Percentiles rank a stretch among this genome's conserved stretches.
These are phyloP conservation scores for Kockiozyma suomiensis DNA, from an alignment of 805 yeast species.

Conservation along the genomic window DNA sequence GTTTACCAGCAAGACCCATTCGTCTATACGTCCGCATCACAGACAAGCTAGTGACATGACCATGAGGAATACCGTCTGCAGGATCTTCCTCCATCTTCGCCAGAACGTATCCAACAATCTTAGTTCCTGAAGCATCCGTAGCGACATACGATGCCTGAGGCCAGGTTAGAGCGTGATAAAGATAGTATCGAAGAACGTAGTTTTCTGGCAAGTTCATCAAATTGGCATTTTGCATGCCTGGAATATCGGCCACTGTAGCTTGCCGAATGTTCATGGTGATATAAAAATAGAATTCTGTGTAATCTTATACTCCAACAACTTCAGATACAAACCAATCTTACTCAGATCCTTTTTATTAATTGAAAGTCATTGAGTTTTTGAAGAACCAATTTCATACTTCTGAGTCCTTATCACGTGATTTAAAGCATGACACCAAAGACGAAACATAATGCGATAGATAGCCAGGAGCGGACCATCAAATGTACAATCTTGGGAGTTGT, in stretches of 20 bases:
- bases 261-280: slow-evolving; percentile 72
- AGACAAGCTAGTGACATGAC: slow-evolving; percentile 90
- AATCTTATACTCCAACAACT: no score
- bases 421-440: no score
- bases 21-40: slow-evolving; percentile 96
- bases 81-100: slow-evolving; percentile 85
- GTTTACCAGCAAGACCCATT: slow-evolving; percentile 89
- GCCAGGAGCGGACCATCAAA: no score
- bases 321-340: no score
- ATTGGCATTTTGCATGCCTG: slow-evolving; percentile 76
- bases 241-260: slow-evolving; percentile 83
- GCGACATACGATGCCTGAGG: slow-evolving; percentile 98
- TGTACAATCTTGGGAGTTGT: no score
- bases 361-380: no score
- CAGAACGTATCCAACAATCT: slow-evolving; percentile 91
- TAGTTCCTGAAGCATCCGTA: slow-evolving; percentile 62
- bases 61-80: slow-evolving; percentile 71
- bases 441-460: no score
- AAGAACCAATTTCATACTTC: not conserved
- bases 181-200: slow-evolving; percentile 86
- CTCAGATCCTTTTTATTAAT: no score
- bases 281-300: not conserved
- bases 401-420: not conserved
- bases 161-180: slow-evolving; percentile 94
- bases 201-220: slow-evolving; percentile 73